These are phyloP conservation scores for Phalaenopsis hybrid DNA, from an alignment of 116 monocot genomes.

Conservation along the genomic window DNA sequence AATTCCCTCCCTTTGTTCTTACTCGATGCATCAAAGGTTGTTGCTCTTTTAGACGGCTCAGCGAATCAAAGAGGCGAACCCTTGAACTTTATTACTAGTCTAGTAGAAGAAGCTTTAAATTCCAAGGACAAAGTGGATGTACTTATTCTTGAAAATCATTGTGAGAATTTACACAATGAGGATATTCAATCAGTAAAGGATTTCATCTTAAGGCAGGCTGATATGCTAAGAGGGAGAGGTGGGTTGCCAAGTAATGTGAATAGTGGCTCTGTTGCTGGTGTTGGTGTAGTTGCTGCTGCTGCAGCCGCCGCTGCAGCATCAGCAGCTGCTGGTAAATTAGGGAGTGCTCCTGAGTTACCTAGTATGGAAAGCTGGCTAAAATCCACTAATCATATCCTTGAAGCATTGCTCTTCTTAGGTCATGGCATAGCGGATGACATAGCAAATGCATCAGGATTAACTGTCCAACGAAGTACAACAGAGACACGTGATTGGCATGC, in stretches of 20 bases:
- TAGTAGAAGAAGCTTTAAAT: slow-evolving; percentile 44
- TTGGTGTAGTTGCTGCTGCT: slow-evolving; percentile 65
- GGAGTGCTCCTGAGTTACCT: slow-evolving; percentile 63
- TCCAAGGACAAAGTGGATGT: slow-evolving; percentile 31
- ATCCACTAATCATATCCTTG: slow-evolving; percentile 41
- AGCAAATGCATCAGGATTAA: slow-evolving; percentile 9
- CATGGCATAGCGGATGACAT: slow-evolving; percentile 16
- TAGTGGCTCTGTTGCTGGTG: slow-evolving; percentile 57
- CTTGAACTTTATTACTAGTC: slow-evolving; percentile 49
- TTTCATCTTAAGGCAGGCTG: slow-evolving; percentile 76
- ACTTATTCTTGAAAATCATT: slow-evolving; percentile 40
- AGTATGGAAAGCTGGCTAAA: slow-evolving; percentile 64
- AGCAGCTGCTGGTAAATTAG: slow-evolving; percentile 58
- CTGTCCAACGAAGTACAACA: slow-evolving; percentile 4
- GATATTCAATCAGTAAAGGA: slow-evolving; percentile 76
- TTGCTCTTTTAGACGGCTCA: slow-evolving; percentile 54
- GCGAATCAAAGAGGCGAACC: slow-evolving; percentile 42
- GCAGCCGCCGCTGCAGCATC: slow-evolving; percentile 87
- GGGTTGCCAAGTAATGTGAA: slow-evolving; percentile 43
- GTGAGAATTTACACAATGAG: slow-evolving; percentile 38
- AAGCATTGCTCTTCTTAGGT: slow-evolving; percentile 44
- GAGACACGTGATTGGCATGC: slow-evolving; percentile 13
- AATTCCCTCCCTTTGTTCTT: slow-evolving; percentile 64
- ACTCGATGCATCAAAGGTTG: slow-evolving; percentile 82
- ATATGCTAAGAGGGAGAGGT: slow-evolving; percentile 75